A percentile compares a stretch with the other conserved stretches of the same genome.
Conservation (phyloP, 305 asterid species). For the Fraxinus sp. region DNA sequence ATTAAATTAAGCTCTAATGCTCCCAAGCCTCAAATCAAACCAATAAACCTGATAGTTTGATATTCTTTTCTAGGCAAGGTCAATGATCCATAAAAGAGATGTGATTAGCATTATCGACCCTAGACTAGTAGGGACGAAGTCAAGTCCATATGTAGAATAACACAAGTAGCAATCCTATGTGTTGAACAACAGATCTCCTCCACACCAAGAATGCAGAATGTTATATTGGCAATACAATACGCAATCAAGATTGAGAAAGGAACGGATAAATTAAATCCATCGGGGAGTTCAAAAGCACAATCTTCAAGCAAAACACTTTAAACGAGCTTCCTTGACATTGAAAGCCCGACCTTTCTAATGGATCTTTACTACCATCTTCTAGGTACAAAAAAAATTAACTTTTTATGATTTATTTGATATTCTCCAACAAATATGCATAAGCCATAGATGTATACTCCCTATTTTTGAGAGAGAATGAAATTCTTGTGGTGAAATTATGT, state of each 20-base stretch:
- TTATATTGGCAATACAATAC: slow-evolving; percentile 74
- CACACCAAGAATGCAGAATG: slow-evolving; percentile 91
- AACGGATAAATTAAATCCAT: slow-evolving; percentile 53
- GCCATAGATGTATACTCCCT: slow-evolving; percentile 24
- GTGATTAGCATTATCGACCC: slow-evolving; percentile 78
- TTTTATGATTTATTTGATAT: background rate
- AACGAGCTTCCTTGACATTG: slow-evolving; percentile 83
- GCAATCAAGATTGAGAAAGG: slow-evolving; percentile 84
- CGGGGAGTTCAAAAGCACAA: slow-evolving; percentile 58
- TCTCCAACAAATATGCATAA: slow-evolving; percentile 6
- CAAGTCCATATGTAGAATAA: slow-evolving; percentile 82
- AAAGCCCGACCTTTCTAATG: slow-evolving; percentile 83
- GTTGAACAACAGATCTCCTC: slow-evolving; percentile 65
- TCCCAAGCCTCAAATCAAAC: background rate
- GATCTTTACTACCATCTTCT: slow-evolving; percentile 70
- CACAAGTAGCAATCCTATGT: slow-evolving; percentile 86
- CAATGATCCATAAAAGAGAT: slow-evolving; percentile 83
- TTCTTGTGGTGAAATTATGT: slow-evolving; percentile 5
- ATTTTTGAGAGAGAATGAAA: background rate
- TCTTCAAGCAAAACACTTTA: slow-evolving; percentile 79
- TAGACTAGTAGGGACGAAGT: slow-evolving; percentile 54
- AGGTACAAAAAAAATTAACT: slow-evolving; percentile 27
- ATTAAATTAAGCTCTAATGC: background rate
- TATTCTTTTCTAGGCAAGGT: slow-evolving; percentile 61
- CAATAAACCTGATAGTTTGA: background rate